Percentiles rank a stretch among this genome's conserved stretches.
phyloP scores from a whole-genome alignment of 768 basidiomycete species.

The Trametopsis cervina region DNA sequence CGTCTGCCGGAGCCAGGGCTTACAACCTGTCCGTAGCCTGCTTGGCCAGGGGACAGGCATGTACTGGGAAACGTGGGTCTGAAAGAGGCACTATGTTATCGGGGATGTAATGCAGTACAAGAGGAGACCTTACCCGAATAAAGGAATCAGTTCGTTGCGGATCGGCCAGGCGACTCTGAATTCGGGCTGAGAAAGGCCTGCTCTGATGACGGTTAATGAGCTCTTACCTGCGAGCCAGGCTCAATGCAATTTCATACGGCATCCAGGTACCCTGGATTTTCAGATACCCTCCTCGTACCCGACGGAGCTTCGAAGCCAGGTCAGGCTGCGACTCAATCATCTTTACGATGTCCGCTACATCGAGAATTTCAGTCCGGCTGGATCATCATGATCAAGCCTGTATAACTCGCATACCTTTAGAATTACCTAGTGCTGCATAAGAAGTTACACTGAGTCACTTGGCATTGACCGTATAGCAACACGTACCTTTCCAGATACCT shows the following conservation, averaged over 20 bases:
- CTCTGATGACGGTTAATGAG: constrained; percentile 10
- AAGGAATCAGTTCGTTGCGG: constrained; percentile 76
- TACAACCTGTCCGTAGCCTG: constrained; percentile 82
- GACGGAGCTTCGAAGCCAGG: constrained; percentile 71
- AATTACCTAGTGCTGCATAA: constrained; percentile 68
- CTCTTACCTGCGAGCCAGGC: constrained; percentile 65
- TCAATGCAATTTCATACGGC: constrained; percentile 85
- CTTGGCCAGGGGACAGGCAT: constrained; percentile 79
- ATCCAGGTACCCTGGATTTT: constrained; percentile 95
- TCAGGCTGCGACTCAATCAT: constrained; percentile 91
- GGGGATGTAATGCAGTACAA: constrained; percentile 9
- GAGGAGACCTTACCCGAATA: constrained; percentile 62
- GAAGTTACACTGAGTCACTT: constrained; percentile 10
- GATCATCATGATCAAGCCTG: neutral
- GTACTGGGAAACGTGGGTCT: constrained; percentile 82
- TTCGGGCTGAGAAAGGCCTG: too few species aligned
- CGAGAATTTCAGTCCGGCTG: constrained; percentile 6
- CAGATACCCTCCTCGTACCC: constrained; percentile 82
- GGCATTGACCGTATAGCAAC: neutral
- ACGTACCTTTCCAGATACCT: constrained; percentile 86
- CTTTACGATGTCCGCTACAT: constrained; percentile 81
- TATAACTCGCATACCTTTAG: constrained; percentile 53
- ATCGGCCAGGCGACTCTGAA: constrained; percentile 85
- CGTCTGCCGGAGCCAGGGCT: constrained; percentile 47
- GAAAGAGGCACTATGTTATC: constrained; percentile 10